Evolutionary conservation across 192 early-diverging fungal species (phyloP), one percentile per base, ranked within the genome.

Genomic region (Entomortierella chlamydospora): DNA sequence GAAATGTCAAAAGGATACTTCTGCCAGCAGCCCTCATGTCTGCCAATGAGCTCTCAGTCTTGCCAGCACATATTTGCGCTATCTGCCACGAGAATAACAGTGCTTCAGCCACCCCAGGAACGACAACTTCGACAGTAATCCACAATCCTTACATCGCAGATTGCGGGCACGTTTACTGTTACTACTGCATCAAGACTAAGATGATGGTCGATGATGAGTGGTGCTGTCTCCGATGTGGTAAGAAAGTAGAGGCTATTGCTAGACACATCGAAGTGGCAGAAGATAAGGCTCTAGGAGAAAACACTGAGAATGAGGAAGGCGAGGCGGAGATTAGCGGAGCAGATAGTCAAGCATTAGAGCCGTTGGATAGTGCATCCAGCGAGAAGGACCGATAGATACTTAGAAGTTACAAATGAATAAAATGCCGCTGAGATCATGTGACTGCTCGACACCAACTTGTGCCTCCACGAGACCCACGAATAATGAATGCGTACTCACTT

Each of bases 81-180:
- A 93, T 97, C 15, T 98, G 96, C 73, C 81, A 91, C 61, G 87
- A 89, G 55, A 82, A 82, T 54, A 79, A 86, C 57, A 64, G 56
- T 23, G 56, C 68, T 4, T 55, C 69, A 9, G 41, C 71, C 17
- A 47, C 81, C 20, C 62, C 87, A 53, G 82, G 82, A 54, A 81
- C 77, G 34, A 57, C 49, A 0, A 61, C 64, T 12, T 74, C 62
- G 3, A 59, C 90, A n/a, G 68, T 81, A 5, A 62, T 74, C 29
- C 82, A 87, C 18, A 94, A 91, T 53, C 92, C 97, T 22, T 95
- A 95, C 65, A 77, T 83, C 20, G 89, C 96, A 2, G 88, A 91
- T 58, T 98, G 97, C 70, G 93, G 92, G 0, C 96, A 98, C 56
- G 50, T 86, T 0, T 98, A 91, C 73, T 98, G 97, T 81, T 98